Evolutionary conservation across 164 flowering plant species (phyloP), one percentile per base, ranked within the genome.

Genomic region (Cinnamomum chago): DNA sequence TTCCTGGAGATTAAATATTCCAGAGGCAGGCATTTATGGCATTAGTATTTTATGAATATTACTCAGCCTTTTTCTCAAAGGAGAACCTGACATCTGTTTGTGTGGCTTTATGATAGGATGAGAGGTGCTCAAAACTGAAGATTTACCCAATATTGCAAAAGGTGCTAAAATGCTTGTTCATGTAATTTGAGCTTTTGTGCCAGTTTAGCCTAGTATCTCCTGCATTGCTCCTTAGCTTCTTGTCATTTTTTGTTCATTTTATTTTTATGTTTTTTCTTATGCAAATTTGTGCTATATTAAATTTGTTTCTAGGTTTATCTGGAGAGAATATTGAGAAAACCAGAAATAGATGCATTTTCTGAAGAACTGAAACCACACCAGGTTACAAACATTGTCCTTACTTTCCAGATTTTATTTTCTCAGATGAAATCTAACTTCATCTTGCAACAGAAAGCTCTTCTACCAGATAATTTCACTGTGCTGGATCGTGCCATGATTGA

Each of bases 401-500:
- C 2, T 64, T 71, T 73, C n/a, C 24, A 55, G 69, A n/a, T 73
- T 65, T 15, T 50, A 7, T 73, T 50, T 14, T 30, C 50, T 60
- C n/a, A 58, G 65, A 25, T 66, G 60, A 33, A 10, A 58, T 58
- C 51, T 77, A 62, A 74, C 72, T 40, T 3, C 66, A 40, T 69
- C 68, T 76, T 47, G 71, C 55, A 62, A 78, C 93, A 95, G 99
- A 88, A 93, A 93, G 98, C 99, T 64, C 83, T 86, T 80, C 76
- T 95, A 73, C 98, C 99, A 3, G 99, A 95, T 81, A 95, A 92
- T 73, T 93, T 88, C 77, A 95, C 98, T 73, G 99, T 95, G 73
- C 85, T 95, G 70, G 98, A 95, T 81, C 97, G 98, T 79, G 99
- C 99, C 33, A 95, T 95, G 99, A 95, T 95, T 80, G 99, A 95